These are phyloP conservation scores for Vitis hybrid DNA, from an alignment of 177 flowering plant genomes.

Conservation along the genomic window DNA sequence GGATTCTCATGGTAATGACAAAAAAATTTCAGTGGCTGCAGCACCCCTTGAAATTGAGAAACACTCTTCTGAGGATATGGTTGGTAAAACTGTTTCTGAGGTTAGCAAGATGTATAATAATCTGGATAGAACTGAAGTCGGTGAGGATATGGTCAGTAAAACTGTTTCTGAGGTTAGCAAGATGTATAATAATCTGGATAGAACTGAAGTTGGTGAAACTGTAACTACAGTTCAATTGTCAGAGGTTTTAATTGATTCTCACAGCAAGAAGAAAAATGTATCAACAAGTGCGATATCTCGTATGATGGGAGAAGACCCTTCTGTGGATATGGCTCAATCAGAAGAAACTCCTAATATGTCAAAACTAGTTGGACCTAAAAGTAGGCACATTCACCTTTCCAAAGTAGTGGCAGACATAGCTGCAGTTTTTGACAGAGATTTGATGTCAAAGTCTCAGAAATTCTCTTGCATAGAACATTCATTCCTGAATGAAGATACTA, in stretches of 20 bases:
- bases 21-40: not conserved
- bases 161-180: not conserved
- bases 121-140: not conserved
- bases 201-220: not conserved
- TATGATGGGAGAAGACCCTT: not conserved
- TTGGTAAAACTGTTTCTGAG: not conserved
- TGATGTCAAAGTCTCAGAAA: not conserved
- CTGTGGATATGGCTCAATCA: not conserved
- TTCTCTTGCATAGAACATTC: not conserved
- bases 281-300: not conserved
- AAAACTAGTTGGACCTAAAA: not conserved
- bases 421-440: not conserved
- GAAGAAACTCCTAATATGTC: not conserved
- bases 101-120: not conserved
- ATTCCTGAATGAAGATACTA: not conserved
- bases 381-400: not conserved
- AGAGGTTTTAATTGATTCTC: slow-evolving; percentile 13
- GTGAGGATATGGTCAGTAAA: not conserved
- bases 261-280: not conserved
- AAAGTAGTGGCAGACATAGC: not conserved
- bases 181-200: not conserved
- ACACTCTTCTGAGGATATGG: not conserved
- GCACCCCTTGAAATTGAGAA: not conserved
- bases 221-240: slow-evolving; percentile 9
- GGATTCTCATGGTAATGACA: not conserved